These are phyloP conservation scores for Mycena albidolilacea DNA, from an alignment of 768 basidiomycete species.

Conservation along the genomic window DNA sequence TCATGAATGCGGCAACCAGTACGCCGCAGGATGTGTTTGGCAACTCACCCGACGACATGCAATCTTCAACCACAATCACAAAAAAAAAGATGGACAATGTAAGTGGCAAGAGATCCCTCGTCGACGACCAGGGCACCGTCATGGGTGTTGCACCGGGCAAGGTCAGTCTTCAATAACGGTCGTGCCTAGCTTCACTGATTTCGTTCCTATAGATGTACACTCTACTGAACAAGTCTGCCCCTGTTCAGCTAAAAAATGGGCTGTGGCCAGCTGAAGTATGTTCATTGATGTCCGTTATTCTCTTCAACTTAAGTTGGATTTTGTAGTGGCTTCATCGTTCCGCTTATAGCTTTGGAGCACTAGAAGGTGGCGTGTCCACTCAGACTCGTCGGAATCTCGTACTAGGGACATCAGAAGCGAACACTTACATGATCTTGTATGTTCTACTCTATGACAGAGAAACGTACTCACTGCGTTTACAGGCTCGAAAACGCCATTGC, in stretches of 20 bases:
- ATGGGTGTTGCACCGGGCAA: not conserved
- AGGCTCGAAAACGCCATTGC: not conserved
- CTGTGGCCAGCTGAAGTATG: conserved; percentile 8
- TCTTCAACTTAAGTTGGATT: not conserved
- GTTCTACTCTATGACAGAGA: not conserved
- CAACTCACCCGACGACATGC: not conserved
- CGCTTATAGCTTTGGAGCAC: not conserved
- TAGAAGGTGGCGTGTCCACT: not conserved
- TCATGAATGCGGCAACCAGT: no score
- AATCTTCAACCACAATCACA: not conserved
- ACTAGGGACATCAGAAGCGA: conserved; percentile 10
- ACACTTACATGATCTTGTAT: conserved; percentile 4
- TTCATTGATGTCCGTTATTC: not conserved
- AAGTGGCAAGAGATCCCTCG: not conserved
- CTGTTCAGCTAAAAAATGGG: not conserved
- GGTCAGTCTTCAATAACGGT: not conserved
- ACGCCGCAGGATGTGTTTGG: no score
- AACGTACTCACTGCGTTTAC: not conserved
- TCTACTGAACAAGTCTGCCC: not conserved
- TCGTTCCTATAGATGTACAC: not conserved
- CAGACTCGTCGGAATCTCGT: not conserved
- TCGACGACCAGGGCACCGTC: not conserved
- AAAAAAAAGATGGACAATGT: not conserved
- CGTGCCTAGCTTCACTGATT: conserved; percentile 1
- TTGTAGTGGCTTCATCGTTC: conserved; percentile 9